Conservation (phyloP, 768 basidiomycete genomes). For the Suillus weaverae region DNA sequence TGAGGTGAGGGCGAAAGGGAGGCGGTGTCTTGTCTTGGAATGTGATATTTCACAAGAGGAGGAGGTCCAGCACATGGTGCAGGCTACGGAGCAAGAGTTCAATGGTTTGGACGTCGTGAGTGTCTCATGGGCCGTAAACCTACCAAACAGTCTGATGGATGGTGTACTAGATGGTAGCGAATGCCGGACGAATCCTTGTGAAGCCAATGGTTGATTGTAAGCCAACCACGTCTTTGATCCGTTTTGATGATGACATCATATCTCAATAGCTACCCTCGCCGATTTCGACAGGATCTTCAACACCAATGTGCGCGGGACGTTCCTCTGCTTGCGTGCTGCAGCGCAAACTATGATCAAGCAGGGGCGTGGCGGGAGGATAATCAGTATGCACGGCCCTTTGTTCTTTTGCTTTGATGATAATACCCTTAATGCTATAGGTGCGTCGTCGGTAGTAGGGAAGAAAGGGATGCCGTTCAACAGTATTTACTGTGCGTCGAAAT, state of each 20-base stretch:
- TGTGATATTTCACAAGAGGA: slow-evolving; percentile 40
- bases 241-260: not conserved
- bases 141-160: not conserved
- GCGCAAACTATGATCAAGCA: slow-evolving; percentile 44
- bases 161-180: slow-evolving; percentile 3
- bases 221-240: not conserved
- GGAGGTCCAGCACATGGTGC: slow-evolving; percentile 39
- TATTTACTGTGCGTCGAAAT: slow-evolving; percentile 35
- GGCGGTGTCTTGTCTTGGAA: slow-evolving; percentile 16
- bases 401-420: not conserved
- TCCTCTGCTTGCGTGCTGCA: slow-evolving; percentile 44
- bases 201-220: slow-evolving; percentile 3
- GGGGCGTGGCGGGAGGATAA: slow-evolving; percentile 43
- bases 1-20: slow-evolving; percentile 24
- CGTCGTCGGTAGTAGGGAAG: slow-evolving; percentile 19
- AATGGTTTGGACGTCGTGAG: slow-evolving; percentile 46
- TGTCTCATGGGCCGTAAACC: no score
- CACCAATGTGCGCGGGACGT: slow-evolving; percentile 39
- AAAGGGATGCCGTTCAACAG: slow-evolving; percentile 5
- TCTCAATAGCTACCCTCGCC: slow-evolving; percentile 26
- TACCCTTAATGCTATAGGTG: slow-evolving; percentile 26
- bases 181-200: slow-evolving; percentile 3
- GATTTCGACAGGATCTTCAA: slow-evolving; percentile 34
- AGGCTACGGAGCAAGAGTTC: slow-evolving; percentile 27
- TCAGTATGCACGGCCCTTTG: slow-evolving; percentile 17